Percentiles rank a stretch among this genome's conserved stretches.
phyloP scores from a whole-genome alignment of 2,329 filamentous ascomycete species.

The Pyricularia sp. region DNA sequence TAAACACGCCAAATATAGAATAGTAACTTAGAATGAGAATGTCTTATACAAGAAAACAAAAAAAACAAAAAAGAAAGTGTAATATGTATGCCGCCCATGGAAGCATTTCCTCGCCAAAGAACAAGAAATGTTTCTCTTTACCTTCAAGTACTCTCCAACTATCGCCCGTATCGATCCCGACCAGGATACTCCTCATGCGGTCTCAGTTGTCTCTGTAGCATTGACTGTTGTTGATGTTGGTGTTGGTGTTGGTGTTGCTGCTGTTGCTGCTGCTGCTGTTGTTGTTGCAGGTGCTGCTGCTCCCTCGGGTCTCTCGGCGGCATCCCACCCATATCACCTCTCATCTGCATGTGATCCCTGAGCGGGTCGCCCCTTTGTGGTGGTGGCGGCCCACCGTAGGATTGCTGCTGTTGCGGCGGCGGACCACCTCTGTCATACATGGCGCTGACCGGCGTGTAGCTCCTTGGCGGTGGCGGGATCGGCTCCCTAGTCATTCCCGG shows the following conservation, averaged over 20 bases:
- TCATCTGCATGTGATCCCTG: background rate
- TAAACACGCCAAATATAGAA: background rate
- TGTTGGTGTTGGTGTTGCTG: slow-evolving; percentile 1
- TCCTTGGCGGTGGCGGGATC: slow-evolving; percentile 8
- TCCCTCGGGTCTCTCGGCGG: background rate
- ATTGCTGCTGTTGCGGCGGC: slow-evolving; percentile 5
- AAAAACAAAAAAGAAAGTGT: background rate
- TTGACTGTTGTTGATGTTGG: slow-evolving; percentile 6
- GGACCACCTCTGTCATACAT: slow-evolving; percentile 15
- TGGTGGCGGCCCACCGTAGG: slow-evolving; percentile 5
- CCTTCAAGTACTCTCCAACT: background rate
- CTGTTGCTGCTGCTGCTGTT: slow-evolving; percentile 4
- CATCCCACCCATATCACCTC: background rate
- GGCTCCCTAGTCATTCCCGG: slow-evolving; percentile 7
- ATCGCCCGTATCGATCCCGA: slow-evolving; percentile 6
- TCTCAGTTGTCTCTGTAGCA: slow-evolving; percentile 9
- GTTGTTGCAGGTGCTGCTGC: slow-evolving; percentile 2
- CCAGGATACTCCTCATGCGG: slow-evolving; percentile 13
- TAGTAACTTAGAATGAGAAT: background rate
- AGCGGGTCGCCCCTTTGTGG: background rate
- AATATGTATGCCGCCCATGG: background rate
- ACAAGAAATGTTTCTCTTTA: background rate
- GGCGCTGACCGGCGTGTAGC: slow-evolving; percentile 16
- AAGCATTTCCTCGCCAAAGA: background rate
- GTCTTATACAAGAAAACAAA: background rate